Base-by-base conservation (phyloP, 257 asterid species). In the Capsicum baccatum region DNA sequence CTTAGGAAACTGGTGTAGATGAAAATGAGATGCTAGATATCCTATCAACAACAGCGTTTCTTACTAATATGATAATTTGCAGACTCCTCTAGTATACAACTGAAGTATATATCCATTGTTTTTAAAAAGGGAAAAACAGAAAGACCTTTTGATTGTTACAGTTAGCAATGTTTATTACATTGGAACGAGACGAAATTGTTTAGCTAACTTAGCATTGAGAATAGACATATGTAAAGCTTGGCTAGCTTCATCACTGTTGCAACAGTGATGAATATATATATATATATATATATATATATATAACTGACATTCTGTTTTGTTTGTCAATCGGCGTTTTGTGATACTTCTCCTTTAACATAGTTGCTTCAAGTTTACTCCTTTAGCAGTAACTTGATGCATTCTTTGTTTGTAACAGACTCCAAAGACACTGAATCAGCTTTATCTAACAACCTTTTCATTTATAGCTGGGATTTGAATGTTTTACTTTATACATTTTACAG, bases 1-100 rank as follows among this genome's bases (percentile, higher is more conserved):
- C 87, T 80, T 85, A 42, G 74, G 91, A 60, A 69, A 64, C 48
- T 44, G 82, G 83, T 54, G 92, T 81, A 57, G 89, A 89, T 21
- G 97, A 92, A 86, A 83, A 91, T 84, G 99, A 96, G 94, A 90
- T 96, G 97, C 99, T 94, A 0, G 97, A 94, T 44, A 92, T 96
- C 73, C 96, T 94, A 0, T 94, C 99, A 0, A 92, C 98, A 9
- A 96, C 94, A 71, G 98, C 98, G 14, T 96, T 96, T 88, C 95
- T 96, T 52, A 96, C 99, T 81, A 88, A 80, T 85, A 92, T 96
- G 95, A 98, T 96, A 92, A 92, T 78, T 83, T 48, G 81, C 80
- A 9, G 67, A 79, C 82, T 70, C 21, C 83, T 50, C 60, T 6
- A 6, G 80, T 50, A 48, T 10, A 19, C 80, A 50, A 6, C 59